phyloP scores from a whole-genome alignment of 768 basidiomycete genomes.

The Rhizopogon vesiculosus region DNA sequence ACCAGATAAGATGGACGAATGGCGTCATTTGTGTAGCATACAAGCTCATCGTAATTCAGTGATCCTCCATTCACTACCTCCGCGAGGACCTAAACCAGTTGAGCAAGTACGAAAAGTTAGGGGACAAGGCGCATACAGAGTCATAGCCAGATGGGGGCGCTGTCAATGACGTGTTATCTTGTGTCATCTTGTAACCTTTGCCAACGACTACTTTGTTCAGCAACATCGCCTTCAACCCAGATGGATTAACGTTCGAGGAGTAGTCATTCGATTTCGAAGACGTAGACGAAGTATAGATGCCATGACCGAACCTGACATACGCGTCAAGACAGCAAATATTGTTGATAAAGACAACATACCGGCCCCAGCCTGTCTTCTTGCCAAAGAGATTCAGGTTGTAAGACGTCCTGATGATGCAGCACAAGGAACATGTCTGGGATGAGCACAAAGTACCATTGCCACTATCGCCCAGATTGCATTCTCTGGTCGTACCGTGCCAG shows the following conservation, averaged over 20 bases:
- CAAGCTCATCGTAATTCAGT: conserved; percentile 67
- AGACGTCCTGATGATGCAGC: conserved; percentile 59
- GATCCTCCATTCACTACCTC: conserved; percentile 53
- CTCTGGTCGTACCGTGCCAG: conserved; percentile 69
- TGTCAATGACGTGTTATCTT: conserved; percentile 50
- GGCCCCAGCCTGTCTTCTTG: conserved; percentile 71
- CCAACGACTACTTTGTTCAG: conserved; percentile 73
- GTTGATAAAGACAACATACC: conserved; percentile 30
- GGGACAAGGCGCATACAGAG: conserved; percentile 40
- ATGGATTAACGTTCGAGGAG: conserved; percentile 52
- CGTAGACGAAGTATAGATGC: conserved; percentile 73
- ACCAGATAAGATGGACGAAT: conserved; percentile 69
- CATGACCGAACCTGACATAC: conserved; percentile 53
- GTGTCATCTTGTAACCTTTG: conserved; percentile 60
- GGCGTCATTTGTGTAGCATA: conserved; percentile 68
- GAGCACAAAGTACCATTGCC: conserved; percentile 49
- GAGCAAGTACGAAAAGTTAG: background rate
- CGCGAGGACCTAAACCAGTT: conserved; percentile 49
- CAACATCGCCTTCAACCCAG: conserved; percentile 58
- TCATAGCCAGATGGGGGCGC: conserved; percentile 61
- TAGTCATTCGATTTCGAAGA: conserved; percentile 82
- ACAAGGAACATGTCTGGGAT: conserved; percentile 56
- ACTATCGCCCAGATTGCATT: conserved; percentile 61
- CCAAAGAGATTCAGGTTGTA: conserved; percentile 60
- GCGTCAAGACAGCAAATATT: background rate